Percentiles rank a stretch among this genome's conserved stretches.
Conservation (phyloP, 495 filamentous ascomycete genomes). For the Hypoxylon rickii region DNA sequence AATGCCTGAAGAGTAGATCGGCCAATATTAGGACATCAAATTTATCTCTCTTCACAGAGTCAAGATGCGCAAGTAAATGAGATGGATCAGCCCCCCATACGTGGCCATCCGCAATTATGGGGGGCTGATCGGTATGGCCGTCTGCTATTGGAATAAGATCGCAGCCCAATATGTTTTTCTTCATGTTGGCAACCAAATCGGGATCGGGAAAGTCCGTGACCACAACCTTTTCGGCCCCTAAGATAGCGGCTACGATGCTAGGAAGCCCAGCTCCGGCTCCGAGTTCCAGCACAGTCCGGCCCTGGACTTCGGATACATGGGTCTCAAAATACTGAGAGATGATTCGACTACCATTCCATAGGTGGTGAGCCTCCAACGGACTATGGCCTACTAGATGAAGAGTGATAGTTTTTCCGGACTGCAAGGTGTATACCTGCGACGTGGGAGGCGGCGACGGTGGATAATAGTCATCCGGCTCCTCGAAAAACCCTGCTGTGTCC, state of each 20-base stretch:
- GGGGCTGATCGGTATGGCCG: slow-evolving; percentile 24
- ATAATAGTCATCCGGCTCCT: slow-evolving; percentile 79
- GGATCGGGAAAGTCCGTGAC: slow-evolving; percentile 89
- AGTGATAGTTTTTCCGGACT: slow-evolving; percentile 65
- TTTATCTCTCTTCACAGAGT: slow-evolving; percentile 34
- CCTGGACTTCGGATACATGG: slow-evolving; percentile 59
- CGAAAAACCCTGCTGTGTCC: slow-evolving; percentile 64
- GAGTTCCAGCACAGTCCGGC: slow-evolving; percentile 79
- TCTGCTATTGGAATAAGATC: slow-evolving; percentile 25
- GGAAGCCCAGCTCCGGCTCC: slow-evolving; percentile 89
- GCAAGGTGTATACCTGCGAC: slow-evolving; percentile 67
- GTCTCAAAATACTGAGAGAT: slow-evolving; percentile 78
- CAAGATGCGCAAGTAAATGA: slow-evolving; percentile 56
- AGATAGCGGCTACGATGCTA: slow-evolving; percentile 72
- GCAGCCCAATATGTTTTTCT: slow-evolving; percentile 66
- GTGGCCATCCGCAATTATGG: slow-evolving; percentile 65
- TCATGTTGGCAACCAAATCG: slow-evolving; percentile 76
- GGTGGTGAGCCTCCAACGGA: slow-evolving; percentile 87
- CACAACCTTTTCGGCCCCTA: slow-evolving; percentile 70
- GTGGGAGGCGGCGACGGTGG: slow-evolving; percentile 71
- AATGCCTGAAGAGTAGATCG: slow-evolving; percentile 87
- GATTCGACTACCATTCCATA: slow-evolving; percentile 86
- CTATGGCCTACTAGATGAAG: slow-evolving; percentile 87
- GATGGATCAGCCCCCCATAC: slow-evolving; percentile 72
- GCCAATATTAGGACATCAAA: slow-evolving; percentile 87